Evolutionary conservation across 108 stramenopile genomes (phyloP), one percentile per base, ranked within the genome.

Genomic region (Cylindrotheca fusiformis): DNA sequence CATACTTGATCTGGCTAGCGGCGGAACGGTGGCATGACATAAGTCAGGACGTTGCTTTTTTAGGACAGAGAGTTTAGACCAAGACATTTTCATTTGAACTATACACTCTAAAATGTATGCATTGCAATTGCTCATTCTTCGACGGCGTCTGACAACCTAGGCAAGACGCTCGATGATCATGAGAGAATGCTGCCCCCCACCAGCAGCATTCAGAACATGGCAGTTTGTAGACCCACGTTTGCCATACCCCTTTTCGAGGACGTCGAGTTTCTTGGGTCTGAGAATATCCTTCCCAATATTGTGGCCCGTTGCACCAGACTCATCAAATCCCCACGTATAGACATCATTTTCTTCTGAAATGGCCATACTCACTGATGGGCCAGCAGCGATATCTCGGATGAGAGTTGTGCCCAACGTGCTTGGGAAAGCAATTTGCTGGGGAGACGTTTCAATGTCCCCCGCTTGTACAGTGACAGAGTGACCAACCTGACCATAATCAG

Each of bases 311-410:
- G 53, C 63, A 21, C 75, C 70, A 21, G 33, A 68, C 36, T 79
- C 82, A 17, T 86, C 90, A 63, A 77, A 94, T 3, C 96, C 96
- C 96, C 97, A 98, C 28, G 95, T 76, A 71, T 89, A 97, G n/a
- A 96, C 68, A 51, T 87, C 85, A 32, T 78, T 76, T 1, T 58
- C 57, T 26, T 71, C 71, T 2, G 89, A 85, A 32, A 96, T 50
- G 6, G 81, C 93, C 21, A 94, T 54, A 54, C 53, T 67, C 51
- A 86, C 86, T 50, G 65, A 68, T 20, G 64, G 68, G 5, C 96
- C 79, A 50, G 77, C 63, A 29, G 74, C 21, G 30, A 80, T 62
- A 2, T 62, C 59, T 17, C 30, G 25, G n/a, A 68, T 19, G 23
- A 32, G 30, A 27, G 45, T 28, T 5, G 51, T 6, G 17, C 61